Evolutionary conservation across 495 filamentous ascomycete species (phyloP).

Genomic region (Neurospora sp.): DNA sequence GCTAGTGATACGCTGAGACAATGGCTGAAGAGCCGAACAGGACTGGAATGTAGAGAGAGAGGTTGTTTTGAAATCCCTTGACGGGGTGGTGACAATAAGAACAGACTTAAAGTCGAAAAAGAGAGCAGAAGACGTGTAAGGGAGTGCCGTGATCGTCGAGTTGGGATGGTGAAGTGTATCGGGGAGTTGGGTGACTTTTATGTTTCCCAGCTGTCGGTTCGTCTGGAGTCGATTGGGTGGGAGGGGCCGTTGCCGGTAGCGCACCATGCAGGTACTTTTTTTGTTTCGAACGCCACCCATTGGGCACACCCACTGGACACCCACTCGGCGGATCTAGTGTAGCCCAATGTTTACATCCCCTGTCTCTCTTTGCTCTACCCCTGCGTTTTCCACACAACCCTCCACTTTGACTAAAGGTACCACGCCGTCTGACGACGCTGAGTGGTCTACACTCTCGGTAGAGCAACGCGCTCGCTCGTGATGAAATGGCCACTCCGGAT

Average conservation of each 20-base stretch:
- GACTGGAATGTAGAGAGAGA: not conserved
- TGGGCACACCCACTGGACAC: not conserved
- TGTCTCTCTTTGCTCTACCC: no score
- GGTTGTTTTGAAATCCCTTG: not conserved
- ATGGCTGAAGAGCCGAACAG: not conserved
- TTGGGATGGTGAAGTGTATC: not conserved
- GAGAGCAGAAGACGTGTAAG: not conserved
- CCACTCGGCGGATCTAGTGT: not conserved
- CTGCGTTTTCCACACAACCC: not conserved
- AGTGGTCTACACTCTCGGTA: not conserved
- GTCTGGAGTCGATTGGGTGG: not conserved
- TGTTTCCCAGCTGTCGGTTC: not conserved
- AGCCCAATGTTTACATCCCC: not conserved
- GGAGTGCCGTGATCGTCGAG: not conserved
- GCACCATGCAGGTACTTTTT: not conserved
- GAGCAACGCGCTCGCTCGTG: not conserved
- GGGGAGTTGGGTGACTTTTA: not conserved
- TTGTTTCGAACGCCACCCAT: not conserved
- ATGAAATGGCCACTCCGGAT: not conserved
- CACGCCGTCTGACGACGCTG: not conserved
- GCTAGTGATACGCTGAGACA: not conserved
- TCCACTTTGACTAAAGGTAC: not conserved
- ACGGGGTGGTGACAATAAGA: not conserved
- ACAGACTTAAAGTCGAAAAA: not conserved
- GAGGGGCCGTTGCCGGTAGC: not conserved